Conservation (phyloP, 2,329 filamentous ascomycete genomes). For the Emmonsiellopsis sp. region DNA sequence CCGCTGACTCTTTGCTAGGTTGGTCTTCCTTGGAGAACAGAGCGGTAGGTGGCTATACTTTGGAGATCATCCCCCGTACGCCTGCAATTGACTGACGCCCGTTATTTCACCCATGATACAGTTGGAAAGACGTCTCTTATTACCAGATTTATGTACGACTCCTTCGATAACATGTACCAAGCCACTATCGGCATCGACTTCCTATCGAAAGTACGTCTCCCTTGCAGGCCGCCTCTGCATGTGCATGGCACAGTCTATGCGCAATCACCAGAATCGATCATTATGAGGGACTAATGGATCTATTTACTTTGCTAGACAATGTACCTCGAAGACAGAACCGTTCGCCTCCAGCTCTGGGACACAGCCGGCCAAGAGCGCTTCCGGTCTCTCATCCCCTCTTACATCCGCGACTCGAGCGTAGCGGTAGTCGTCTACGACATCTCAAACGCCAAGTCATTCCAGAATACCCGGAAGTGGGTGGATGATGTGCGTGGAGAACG, state of each 20-base stretch:
- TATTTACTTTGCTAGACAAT: constrained; percentile 58
- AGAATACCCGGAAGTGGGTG: constrained; percentile 99
- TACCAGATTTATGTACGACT: constrained; percentile 99
- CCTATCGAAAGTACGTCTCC: constrained; percentile 70
- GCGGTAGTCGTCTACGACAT: constrained; percentile 99
- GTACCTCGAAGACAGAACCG: constrained; percentile 98
- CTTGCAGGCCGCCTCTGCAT: background rate
- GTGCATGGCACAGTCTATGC: background rate
- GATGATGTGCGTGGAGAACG: constrained; percentile 94
- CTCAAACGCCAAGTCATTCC: constrained; percentile 92
- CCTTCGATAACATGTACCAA: constrained; percentile 99
- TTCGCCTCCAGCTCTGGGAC: constrained; percentile 96
- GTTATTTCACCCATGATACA: constrained; percentile 30
- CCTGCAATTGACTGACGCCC: constrained; percentile 6
- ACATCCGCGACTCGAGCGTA: constrained; percentile 96
- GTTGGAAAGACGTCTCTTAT: constrained; percentile 98
- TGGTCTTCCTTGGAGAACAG: constrained; percentile 97
- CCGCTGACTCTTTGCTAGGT: constrained; percentile 41
- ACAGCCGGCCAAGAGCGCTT: constrained; percentile 97
- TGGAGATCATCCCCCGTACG: constrained; percentile 2
- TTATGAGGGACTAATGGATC: background rate
- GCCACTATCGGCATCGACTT: constrained; percentile 99
- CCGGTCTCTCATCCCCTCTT: constrained; percentile 91
- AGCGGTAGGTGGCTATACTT: constrained; percentile 59
- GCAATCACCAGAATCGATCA: too few relatives aligned